phyloP scores from a whole-genome alignment of 768 basidiomycete genomes.

The Flagelloscypha sp. region DNA sequence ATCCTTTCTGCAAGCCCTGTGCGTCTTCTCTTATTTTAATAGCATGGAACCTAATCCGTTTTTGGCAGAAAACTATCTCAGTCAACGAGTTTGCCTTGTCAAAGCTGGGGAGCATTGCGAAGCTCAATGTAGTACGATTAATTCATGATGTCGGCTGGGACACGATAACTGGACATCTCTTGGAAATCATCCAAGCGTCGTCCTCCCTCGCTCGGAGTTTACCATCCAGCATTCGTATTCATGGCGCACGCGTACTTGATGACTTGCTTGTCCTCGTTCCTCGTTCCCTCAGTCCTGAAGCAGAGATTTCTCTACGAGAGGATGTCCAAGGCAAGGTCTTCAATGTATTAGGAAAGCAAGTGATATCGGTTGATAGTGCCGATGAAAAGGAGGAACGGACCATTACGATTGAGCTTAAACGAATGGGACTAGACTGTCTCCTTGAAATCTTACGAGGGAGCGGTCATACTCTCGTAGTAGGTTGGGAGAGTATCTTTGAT shows the following conservation, averaged over 20 bases:
- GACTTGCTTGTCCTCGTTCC: constrained; percentile 76
- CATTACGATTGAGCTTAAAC: constrained; percentile 66
- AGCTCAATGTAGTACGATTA: constrained; percentile 81
- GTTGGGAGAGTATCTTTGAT: constrained; percentile 90
- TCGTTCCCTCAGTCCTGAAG: constrained; percentile 51
- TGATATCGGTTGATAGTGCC: constrained; percentile 40
- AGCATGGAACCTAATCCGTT: too few relatives aligned
- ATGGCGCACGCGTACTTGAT: constrained; percentile 82
- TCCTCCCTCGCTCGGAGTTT: too few relatives aligned
- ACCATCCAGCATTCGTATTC: constrained; percentile 75
- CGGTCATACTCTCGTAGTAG: constrained; percentile 84
- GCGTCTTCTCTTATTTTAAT: too few relatives aligned
- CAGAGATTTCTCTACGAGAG: constrained; percentile 57
- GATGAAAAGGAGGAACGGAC: constrained; percentile 26
- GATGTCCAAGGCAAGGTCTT: constrained; percentile 77
- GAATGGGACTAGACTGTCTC: constrained; percentile 83
- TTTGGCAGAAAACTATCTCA: too few relatives aligned
- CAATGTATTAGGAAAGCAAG: constrained; percentile 76
- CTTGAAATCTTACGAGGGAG: constrained; percentile 87
- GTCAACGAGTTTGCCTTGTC: constrained; percentile 93
- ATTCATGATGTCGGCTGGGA: constrained; percentile 85
- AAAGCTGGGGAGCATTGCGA: constrained; percentile 71
- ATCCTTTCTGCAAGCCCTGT: too few relatives aligned
- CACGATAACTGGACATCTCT: constrained; percentile 68
- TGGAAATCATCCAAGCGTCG: constrained; percentile 64